Evolutionary conservation across 75 land plant species (phyloP), one percentile per base, ranked within the genome.

Genomic region (Pinus tabuliformis): DNA sequence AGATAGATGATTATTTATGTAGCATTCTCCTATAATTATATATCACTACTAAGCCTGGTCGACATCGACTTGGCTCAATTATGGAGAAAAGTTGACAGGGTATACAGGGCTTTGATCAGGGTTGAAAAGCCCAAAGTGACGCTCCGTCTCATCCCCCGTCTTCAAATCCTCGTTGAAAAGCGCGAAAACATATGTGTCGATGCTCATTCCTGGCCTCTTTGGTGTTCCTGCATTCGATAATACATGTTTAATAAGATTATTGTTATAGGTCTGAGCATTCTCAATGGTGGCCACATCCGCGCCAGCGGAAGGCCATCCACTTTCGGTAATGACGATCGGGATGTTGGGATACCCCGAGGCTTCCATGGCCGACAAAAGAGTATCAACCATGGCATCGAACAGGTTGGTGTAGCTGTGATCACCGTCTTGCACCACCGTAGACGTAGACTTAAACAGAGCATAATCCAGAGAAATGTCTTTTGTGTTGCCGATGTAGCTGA

Each of bases 301-400:
- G 59, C 95, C 98, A 59, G 84, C 87, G 5, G 96, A 89, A 36
- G 96, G 96, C 96, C 96, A 93, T 59, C 96, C 96, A 3, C 91
- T 80, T 76, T 93, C 96, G 4, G 89, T 74, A 8, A 91, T 89
- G 12, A 75, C 61, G n/a, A 91, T 64, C 15, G 85, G 76, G 5
- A 93, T 63, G 58, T 86, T 76, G 4, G 75, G 78, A 59, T 73
- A 79, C 0, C 82, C 83, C 28, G 86, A 56, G 1, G 58, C 73
- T 18, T 24, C 75, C 36, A 93, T 81, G 1, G 96, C 96, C 13
- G 81, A 62, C 30, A 78, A 39, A 20, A 86, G 80, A 2, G 95
- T 87, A 68, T 93, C 93, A 20, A 89, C 70, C 58, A 86, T 93
- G 14, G 95, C 95, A 59, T 93, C 86, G 14, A 90, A 75, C 89